A percentile compares a stretch with the other conserved stretches of the same genome.
phyloP scores from a whole-genome alignment of 148 eudicot species.

The Spergularia bocconei region DNA sequence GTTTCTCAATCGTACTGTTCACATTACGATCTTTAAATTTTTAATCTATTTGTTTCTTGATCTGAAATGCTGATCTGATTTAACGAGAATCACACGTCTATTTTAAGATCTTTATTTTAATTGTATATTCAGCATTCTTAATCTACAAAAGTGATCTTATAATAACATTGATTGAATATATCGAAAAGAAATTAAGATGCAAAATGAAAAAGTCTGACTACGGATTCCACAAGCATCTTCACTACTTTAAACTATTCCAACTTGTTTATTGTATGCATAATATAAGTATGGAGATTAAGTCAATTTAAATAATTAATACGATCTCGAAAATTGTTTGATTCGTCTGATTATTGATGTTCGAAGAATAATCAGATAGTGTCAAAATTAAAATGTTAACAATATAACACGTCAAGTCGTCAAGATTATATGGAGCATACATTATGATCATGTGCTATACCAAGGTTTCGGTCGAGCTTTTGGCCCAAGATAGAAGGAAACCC shows the following conservation, averaged over 20 bases:
- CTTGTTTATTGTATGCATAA: not conserved
- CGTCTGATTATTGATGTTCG: too few relatives aligned
- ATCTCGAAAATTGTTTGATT: too few relatives aligned
- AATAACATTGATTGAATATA: not conserved
- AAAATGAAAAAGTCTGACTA: not conserved
- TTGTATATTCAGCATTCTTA: not conserved
- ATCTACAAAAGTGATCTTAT: conserved; percentile 3
- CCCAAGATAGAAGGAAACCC: too few relatives aligned
- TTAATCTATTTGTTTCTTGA: not conserved
- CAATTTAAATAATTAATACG: too few relatives aligned
- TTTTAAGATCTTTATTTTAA: not conserved
- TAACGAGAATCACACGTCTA: not conserved
- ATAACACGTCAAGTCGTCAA: too few relatives aligned
- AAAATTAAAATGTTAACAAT: too few relatives aligned
- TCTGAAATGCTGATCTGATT: conserved; percentile 7
- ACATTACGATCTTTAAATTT: not conserved
- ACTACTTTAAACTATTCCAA: not conserved
- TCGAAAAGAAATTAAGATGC: not conserved
- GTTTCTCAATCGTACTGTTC: not conserved
- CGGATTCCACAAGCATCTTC: too few relatives aligned
- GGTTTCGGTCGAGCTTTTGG: not conserved
- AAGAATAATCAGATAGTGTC: too few relatives aligned
- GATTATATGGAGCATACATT: too few relatives aligned
- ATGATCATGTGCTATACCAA: too few relatives aligned
- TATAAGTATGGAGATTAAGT: too few relatives aligned